Percentiles rank a stretch among this genome's conserved stretches.
phyloP scores from a whole-genome alignment of 257 asterid species.

The Eustoma russellianum region DNA sequence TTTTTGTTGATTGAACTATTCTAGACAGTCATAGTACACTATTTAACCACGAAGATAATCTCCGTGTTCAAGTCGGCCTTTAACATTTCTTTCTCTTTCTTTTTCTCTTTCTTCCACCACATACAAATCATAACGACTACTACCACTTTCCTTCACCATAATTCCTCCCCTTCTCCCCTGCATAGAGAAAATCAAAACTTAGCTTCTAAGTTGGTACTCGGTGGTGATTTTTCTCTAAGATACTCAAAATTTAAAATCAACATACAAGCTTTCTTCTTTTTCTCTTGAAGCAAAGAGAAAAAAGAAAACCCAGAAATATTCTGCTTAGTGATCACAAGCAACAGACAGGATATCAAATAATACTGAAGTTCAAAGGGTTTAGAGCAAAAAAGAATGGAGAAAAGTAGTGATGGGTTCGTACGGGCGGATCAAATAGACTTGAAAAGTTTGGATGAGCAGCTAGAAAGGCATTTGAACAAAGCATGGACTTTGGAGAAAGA shows the following conservation, averaged over 20 bases:
- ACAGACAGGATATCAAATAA: neutral
- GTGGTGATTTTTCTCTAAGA: no score
- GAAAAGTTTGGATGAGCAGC: slow-evolving; percentile 81
- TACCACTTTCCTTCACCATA: no score
- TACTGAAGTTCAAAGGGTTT: neutral
- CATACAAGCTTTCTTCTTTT: neutral
- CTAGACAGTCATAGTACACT: no score
- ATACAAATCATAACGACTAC: no score
- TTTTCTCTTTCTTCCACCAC: neutral
- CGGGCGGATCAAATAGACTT: slow-evolving; percentile 88
- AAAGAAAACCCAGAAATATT: no score
- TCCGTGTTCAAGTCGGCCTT: no score
- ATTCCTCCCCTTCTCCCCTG: slow-evolving; percentile 1
- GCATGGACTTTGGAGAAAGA: slow-evolving; percentile 59
- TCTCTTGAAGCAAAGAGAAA: neutral
- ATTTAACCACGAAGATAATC: no score
- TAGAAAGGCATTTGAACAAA: slow-evolving; percentile 57
- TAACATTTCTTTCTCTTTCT: no score
- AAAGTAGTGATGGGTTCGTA: slow-evolving; percentile 61
- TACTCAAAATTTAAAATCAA: neutral
- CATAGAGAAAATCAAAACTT: no score
- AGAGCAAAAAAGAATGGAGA: slow-evolving; percentile 41
- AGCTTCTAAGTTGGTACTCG: no score
- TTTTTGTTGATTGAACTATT: no score
- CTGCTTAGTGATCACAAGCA: no score